Base-by-base conservation (phyloP, 768 basidiomycete genomes). In the Suillus brevipes region DNA sequence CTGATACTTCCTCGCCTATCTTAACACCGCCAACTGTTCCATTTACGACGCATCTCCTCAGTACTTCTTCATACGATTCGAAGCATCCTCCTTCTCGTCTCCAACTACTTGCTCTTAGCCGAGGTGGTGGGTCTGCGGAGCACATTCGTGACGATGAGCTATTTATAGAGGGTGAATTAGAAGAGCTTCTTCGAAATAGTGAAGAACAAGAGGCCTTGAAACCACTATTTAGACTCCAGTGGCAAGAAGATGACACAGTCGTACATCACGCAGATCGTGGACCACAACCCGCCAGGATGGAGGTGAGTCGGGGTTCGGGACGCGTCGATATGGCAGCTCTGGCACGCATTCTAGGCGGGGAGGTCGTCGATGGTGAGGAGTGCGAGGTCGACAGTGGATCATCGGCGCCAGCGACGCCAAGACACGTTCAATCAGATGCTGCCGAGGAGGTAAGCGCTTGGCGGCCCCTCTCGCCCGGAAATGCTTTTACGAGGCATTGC, bases 81-180 rank as follows among this genome's bases (percentile, higher is more conserved):
- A 56, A 45, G 14, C 63, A 64, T 23, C 64, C 71, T 28, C 91
- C 87, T 2, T 87, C 88, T 3, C 89, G 92, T 40, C 81, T 94
- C 10, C 89, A 91, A 67, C 75, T 88, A 34, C 82, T 94, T 40
- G 77, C 81, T 0, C 78, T 80, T 13, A 78, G 80, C 55, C 87
- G 89, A 52, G 88, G 90, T 53, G 88, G 87, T 42, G 81, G 81
- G 56, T 78, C 77, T 7, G 79, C 75, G 42, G 78, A 78, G 28
- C 76, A 81, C 25, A 85, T 94, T 23, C 66, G 70, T 2, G 92
- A 94, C 65, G 87, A 91, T 9, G 92, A 93, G 64, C 77, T 94
- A 28, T 91, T 94, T 65, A 83, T 77, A 4, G 82, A 85, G 37
- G 89, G 86, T 3, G 92, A 94, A 73, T 73, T 90, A 34, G 90